These are phyloP conservation scores for Casuarina equisetifolia DNA, from an alignment of 306 rosid genomes.

Conservation along the genomic window DNA sequence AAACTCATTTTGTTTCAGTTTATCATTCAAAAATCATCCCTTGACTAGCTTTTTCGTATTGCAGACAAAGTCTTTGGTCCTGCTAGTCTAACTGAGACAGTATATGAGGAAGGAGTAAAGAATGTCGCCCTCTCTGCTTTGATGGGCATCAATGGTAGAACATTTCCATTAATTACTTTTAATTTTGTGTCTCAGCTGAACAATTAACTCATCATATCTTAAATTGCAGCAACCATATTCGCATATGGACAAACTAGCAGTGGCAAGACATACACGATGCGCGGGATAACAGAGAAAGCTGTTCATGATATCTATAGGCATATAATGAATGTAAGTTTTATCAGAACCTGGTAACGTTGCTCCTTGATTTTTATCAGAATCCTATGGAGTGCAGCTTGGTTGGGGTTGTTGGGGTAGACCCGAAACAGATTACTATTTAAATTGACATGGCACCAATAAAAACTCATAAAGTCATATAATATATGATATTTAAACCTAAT, in stretches of 20 bases:
- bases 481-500: background rate
- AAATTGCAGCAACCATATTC: conserved; percentile 80
- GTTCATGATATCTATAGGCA: conserved; percentile 88
- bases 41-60: conserved; percentile 21
- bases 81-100: conserved; percentile 61
- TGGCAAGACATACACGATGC: conserved; percentile 97
- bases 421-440: background rate
- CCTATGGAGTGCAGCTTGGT: background rate
- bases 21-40: background rate
- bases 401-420: background rate
- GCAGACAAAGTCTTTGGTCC: conserved; percentile 96
- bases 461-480: background rate
- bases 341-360: background rate
- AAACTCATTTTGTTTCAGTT: background rate
- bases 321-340: conserved; percentile 71
- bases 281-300: conserved; percentile 98
- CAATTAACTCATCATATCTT: conserved; percentile 14
- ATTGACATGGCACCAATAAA: background rate
- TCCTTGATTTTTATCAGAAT: background rate
- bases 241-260: conserved; percentile 99
- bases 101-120: conserved; percentile 97
- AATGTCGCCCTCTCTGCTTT: conserved; percentile 86
- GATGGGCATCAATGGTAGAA: conserved; percentile 90
- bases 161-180: conserved; percentile 13
- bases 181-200: conserved; percentile 3